These are phyloP conservation scores for Chloranthus sessilifolius DNA, from an alignment of 164 flowering plant species.

Conservation along the genomic window DNA sequence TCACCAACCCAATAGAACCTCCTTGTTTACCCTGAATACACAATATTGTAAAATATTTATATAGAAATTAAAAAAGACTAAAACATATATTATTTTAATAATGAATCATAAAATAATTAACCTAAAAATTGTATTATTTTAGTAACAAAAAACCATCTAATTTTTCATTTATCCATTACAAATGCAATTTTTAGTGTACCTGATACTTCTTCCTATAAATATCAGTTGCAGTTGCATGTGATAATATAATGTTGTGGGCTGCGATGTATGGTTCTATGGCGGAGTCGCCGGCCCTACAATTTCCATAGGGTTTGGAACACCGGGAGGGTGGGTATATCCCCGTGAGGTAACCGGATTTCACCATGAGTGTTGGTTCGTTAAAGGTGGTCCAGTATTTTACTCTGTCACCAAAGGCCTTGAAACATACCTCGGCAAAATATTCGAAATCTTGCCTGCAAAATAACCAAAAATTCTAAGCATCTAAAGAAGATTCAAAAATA, in stretches of 20 bases:
- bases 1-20: neutral
- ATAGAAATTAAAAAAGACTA: neutral
- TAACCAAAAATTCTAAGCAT: neutral
- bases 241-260: slow-evolving; percentile 7
- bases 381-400: slow-evolving; percentile 9
- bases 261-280: slow-evolving; percentile 10
- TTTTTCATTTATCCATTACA: too few species aligned
- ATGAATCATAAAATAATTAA: too few species aligned
- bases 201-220: slow-evolving; percentile 8
- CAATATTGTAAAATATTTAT: neutral
- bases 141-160: too few species aligned
- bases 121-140: too few species aligned
- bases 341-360: neutral
- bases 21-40: neutral
- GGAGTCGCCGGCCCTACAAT: slow-evolving; percentile 1
- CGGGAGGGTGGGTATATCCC: slow-evolving; percentile 7
- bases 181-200: too few species aligned
- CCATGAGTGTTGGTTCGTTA: slow-evolving; percentile 5
- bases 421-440: slow-evolving; percentile 9
- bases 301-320: slow-evolving; percentile 4
- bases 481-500: neutral
- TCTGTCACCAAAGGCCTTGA: slow-evolving; percentile 8
- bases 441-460: slow-evolving; percentile 8
- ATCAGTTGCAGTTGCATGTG: slow-evolving; percentile 5
- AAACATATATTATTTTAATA: too few species aligned